A percentile compares a stretch with the other conserved stretches of the same genome.
Conservation (phyloP, 257 asterid species). For the Penstemon barbatus region DNA sequence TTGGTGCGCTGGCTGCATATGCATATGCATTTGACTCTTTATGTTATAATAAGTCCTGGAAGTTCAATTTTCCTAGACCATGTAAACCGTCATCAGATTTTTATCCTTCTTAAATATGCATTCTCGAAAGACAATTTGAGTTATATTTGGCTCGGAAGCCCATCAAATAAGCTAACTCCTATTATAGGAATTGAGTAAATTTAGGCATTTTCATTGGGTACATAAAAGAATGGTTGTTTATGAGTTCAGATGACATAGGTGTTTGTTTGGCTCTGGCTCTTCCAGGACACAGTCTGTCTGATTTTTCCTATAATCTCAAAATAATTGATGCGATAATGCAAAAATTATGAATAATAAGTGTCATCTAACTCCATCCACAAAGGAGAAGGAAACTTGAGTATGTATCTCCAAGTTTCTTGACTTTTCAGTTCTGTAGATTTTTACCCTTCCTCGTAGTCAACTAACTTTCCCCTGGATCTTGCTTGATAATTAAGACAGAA, state of each 20-base stretch:
- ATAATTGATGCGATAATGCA: slow-evolving; percentile 8
- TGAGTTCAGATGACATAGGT: slow-evolving; percentile 10
- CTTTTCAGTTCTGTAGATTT: slow-evolving; percentile 15
- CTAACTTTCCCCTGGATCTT: slow-evolving; percentile 12
- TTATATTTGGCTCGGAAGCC: slow-evolving; percentile 2
- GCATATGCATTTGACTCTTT: not conserved
- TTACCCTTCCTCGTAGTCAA: not conserved
- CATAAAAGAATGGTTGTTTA: not conserved
- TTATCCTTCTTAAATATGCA: not conserved
- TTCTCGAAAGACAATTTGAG: not conserved
- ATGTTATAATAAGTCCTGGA: not conserved
- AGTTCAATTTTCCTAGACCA: not conserved
- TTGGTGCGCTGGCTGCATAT: slow-evolving; percentile 10
- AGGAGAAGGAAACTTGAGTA: not conserved
- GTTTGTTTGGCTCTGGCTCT: slow-evolving; percentile 18
- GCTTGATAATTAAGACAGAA: not conserved
- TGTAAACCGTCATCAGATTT: not conserved
- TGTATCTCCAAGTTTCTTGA: slow-evolving; percentile 10
- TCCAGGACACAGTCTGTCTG: not conserved
- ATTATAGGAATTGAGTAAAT: not conserved
- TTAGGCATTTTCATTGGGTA: slow-evolving; percentile 12
- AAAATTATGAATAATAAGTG: not conserved
- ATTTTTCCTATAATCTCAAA: slow-evolving; percentile 17
- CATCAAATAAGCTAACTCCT: slow-evolving; percentile 8
- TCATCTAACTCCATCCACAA: slow-evolving; percentile 7